Evolutionary conservation across 352 stramenopile species (phyloP).

Genomic region (Pythium pyrilobum): DNA sequence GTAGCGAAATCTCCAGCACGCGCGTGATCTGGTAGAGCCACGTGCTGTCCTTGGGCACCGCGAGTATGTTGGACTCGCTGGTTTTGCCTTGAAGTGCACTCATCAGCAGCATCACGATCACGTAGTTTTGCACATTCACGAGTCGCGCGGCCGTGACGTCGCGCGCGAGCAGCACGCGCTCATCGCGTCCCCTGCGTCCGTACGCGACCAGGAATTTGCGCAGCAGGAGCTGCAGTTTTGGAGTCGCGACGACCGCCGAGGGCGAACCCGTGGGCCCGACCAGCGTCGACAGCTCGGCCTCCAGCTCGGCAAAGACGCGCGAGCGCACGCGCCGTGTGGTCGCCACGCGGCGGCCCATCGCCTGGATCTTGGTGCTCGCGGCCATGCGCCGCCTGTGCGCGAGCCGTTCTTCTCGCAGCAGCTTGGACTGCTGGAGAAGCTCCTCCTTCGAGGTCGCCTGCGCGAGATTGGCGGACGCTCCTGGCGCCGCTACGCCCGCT

Average conservation of each 20-base stretch:
- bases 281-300: conserved; percentile 32
- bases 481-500: background rate
- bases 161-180: background rate
- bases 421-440: conserved; percentile 48
- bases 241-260: conserved; percentile 18
- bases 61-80: conserved; percentile 20
- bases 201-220: conserved; percentile 44
- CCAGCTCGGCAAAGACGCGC: conserved; percentile 32
- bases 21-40: conserved; percentile 35
- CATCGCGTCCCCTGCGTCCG: conserved; percentile 2
- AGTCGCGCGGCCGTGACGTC: conserved; percentile 18
- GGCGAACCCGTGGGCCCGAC: conserved; percentile 31
- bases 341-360: conserved; percentile 31
- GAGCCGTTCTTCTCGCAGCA: conserved; percentile 46
- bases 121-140: conserved; percentile 47
- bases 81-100: conserved; percentile 33
- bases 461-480: background rate
- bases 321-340: conserved; percentile 20
- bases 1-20: conserved; percentile 39
- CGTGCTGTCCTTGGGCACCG: conserved; percentile 22
- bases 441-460: conserved; percentile 40
- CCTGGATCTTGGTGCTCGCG: conserved; percentile 51
- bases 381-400: conserved; percentile 29
- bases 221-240: conserved; percentile 25
- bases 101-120: conserved; percentile 57